Base-by-base conservation (phyloP, 352 stramenopile genomes). In the Phytophthora podocarpi region DNA sequence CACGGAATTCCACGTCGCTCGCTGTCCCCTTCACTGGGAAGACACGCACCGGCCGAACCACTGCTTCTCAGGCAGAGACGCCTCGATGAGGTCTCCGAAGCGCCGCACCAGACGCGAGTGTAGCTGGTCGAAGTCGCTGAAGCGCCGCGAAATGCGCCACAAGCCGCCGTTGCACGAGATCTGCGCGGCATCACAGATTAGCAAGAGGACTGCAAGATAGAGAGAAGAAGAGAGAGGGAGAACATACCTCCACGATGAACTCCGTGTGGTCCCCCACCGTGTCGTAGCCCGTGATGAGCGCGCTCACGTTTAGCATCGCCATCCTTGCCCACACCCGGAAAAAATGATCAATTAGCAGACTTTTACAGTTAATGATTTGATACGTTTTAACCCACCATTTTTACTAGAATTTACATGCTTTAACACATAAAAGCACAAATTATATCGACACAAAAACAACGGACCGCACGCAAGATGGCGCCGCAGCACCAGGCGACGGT, bases 61-160 rank as follows among this genome's bases (percentile, higher is more conserved):
- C 73, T 95, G 85, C 69, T 95, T 95, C 54, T 95, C 85, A 1
- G 85, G 85, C 61, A 95, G 59, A 31, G 70, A 61, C 8, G 57
- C 78, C 21, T 90, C 80, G 26, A 95, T 85, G 49, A 90, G 78
- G 57, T 89, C 79, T 12, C 82, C 83, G 43, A 93, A 93, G 47
- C 68, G 72, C 46, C 82, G 82, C 57, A 82, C 58, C n/a, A 95
- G 76, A 12, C 79, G 80, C 67, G 78, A 78, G 49, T 95, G 85
- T 16, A 95, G 82, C 69, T 95, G 85, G 49, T 95, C 85, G 70
- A 95, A 95, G 76, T 95, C 85, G 55, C 85, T 95, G 57, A 93
- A 95, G 42, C 85, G 85, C 26, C 85, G 77, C 16, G 82, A 93
- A 41, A 95, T 91, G 55, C 89, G 74, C 83, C 83, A 95, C 40